Evolutionary conservation across 148 eudicot species (phyloP).

Genomic region (Rhododendron vialii): DNA sequence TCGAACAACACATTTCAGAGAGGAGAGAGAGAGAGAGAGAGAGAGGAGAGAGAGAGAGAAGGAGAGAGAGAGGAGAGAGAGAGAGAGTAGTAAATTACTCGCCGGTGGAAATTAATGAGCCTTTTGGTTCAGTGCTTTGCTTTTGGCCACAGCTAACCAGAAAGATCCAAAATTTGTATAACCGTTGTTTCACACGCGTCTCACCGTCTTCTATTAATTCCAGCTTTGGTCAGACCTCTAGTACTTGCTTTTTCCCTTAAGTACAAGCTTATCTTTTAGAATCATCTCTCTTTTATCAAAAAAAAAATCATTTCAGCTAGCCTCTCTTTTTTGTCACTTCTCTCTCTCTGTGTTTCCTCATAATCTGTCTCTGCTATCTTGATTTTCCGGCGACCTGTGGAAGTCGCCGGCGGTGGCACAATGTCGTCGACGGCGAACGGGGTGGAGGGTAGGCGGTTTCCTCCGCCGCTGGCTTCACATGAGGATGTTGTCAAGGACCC

Average conservation of each 20-base stretch:
- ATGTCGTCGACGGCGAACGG: conserved; percentile 31
- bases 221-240: not conserved
- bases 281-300: not conserved
- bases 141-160: not conserved
- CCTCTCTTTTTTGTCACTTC: not conserved
- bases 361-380: not conserved
- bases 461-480: conserved; percentile 45
- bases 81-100: not conserved
- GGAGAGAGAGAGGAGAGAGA: no score
- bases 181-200: conserved; percentile 15
- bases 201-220: conserved; percentile 1
- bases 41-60: not conserved
- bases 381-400: conserved; percentile 9
- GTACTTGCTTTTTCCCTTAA: conserved; percentile 9
- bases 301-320: not conserved
- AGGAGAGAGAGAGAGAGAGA: not conserved
- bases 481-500: conserved; percentile 45
- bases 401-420: not conserved
- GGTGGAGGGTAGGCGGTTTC: conserved; percentile 17
- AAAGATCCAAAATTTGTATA: conserved; percentile 12
- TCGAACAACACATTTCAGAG: not conserved
- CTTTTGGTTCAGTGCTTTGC: not conserved
- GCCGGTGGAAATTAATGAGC: conserved; percentile 11
- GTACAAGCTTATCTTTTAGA: conserved; percentile 11
- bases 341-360: not conserved